Percentiles rank a stretch among this genome's conserved stretches.
Evolutionary conservation across 2,329 filamentous ascomycete species (phyloP).

Genomic region (Verticillium nubilum): DNA sequence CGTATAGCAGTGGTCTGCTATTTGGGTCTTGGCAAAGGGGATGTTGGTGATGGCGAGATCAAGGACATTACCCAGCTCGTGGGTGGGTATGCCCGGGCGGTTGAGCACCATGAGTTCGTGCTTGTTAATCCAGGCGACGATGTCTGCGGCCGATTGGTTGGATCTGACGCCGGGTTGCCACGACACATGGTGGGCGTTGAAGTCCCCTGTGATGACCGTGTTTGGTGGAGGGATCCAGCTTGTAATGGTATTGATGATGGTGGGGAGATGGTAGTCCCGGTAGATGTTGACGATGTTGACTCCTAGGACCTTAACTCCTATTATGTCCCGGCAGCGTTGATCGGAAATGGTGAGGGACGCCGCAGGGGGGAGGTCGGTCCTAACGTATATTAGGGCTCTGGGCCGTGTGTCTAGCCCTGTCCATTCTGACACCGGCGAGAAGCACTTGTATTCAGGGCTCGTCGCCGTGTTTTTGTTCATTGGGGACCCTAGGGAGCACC

Average conservation of each 20-base stretch:
- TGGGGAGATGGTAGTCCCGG: background rate
- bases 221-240: background rate
- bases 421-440: too few species aligned
- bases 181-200: conserved; percentile 11
- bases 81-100: background rate
- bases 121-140: background rate
- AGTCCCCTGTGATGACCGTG: conserved; percentile 11
- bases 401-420: background rate
- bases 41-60: background rate
- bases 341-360: background rate
- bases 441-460: too few species aligned
- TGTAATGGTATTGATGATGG: background rate
- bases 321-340: background rate
- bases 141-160: background rate
- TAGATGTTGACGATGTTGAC: background rate
- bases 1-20: background rate
- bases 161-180: conserved; percentile 7
- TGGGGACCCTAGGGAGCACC: too few species aligned
- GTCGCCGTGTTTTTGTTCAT: too few species aligned
- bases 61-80: background rate
- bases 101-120: background rate
- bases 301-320: background rate
- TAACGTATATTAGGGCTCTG: background rate
- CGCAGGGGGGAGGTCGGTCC: background rate
- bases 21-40: background rate